Evolutionary conservation across 2,329 filamentous ascomycete species (phyloP), one percentile per base, ranked within the genome.

Genomic region (Cercospora citrullina): DNA sequence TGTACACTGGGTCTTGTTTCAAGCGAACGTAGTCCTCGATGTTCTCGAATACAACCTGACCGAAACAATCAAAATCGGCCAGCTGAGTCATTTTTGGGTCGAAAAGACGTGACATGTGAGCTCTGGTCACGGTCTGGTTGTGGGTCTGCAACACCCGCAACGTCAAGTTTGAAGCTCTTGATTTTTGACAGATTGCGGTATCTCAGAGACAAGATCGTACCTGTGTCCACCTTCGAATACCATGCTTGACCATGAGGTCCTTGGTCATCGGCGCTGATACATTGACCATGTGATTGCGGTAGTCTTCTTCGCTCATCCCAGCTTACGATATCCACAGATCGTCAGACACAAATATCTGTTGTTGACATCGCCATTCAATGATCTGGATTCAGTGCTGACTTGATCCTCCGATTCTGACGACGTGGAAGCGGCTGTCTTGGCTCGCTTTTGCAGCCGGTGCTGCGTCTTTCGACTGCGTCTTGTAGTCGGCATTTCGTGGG

Each of bases 221-320:
- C 28, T 57, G 51, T 57, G 51, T 57, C 51, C 51, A 57, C 23
- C 53, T 28, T 57, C 16, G 14, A 18, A 57, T 30, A 16, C 53
- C 53, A 18, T 57, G 28, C 68, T 84, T 83, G 2, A 79, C 81
- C 82, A 85, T 84, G 2, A 85, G 76, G 8, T 77, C 81, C 60
- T 82, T 80, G 3, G 80, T 82, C 77, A 85, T 75, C 0, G 83
- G 83, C 0, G 82, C 84, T 0, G 79, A 81, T 1, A 84, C 73
- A 4, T 85, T 77, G 1, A 73, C 75, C 84, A 86, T 85, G 71
- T 86, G 79, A 65, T 81, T 65, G 3, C 79, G 73, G 69, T 85
- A 85, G 12, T 77, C 83, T 53, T 83, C 81, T 65, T 84, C 82
- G 70, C 77, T 83, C 80, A 86, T 83, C 0, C 82, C 83, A 0